Evolutionary conservation across 2,329 filamentous ascomycete species (phyloP), one percentile per base, ranked within the genome.

Genomic region (Berkeleyomyces rouxiae): DNA sequence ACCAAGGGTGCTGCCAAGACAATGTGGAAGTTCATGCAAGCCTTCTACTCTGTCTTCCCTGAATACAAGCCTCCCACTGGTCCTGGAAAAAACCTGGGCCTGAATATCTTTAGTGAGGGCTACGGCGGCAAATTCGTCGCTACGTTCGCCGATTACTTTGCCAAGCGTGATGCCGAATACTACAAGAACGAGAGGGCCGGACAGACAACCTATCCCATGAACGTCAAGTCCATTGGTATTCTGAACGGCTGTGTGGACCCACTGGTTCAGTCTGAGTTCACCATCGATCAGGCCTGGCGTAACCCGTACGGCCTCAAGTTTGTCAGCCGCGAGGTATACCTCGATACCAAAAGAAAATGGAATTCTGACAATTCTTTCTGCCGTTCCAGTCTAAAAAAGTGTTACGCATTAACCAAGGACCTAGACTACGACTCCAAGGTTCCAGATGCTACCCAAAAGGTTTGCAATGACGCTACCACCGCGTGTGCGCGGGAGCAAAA

Each of bases 101-200:
- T 88, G 61, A 83, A 84, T 67, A 73, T 88, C 3, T 87, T 86
- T 65, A 79, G 83, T 0, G 84, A 89, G 70, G 85, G 82, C 71
- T 86, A 88, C 70, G 82, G 84, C 42, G 87, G 87, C 10, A 80
- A 83, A 63, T 90, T 88, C 67, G 86, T 83, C 0, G 84, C 84
- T 1, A 74, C 80, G 1, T 86, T 88, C 67, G 82, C 83, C 9
- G 74, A 76, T 23, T 71, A 76, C 31, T 81, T 78, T 73, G 77
- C 85, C 67, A 70, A 80, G 63, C 84, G 89, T 71, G 90, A 89
- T 67, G 70, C 74, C 16, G 75, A 75, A 61, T 71, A 33, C n/a
- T 33, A 55, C 3, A 13, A 7, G 2, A n/a, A 3, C 47, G 43
- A n/a, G 11, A n/a, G 23, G 23, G 23, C n/a, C 7, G n/a, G 33